A percentile compares a stretch with the other conserved stretches of the same genome.
phyloP scores from a whole-genome alignment of 805 yeast genomes.

The Barnettozyma populi region DNA sequence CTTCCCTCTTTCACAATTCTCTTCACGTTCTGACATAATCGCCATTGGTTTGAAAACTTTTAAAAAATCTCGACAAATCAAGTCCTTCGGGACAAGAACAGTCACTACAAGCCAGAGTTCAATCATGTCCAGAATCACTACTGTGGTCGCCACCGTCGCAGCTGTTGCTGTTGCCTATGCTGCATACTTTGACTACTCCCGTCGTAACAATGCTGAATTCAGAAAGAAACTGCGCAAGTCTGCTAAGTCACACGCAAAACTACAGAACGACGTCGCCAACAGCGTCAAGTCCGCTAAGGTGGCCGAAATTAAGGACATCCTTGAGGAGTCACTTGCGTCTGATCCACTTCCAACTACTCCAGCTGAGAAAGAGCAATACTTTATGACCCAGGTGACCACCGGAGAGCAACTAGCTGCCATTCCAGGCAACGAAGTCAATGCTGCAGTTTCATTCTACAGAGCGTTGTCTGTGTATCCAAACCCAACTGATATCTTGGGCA shows the following conservation, averaged over 20 bases:
- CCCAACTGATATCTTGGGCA: conserved; percentile 85
- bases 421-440: conserved; percentile 66
- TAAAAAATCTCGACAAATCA: conserved; percentile 2
- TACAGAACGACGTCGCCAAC: conserved; percentile 47
- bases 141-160: conserved; percentile 32
- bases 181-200: conserved; percentile 84
- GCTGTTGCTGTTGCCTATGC: conserved; percentile 67
- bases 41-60: not conserved
- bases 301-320: conserved; percentile 52
- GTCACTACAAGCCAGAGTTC: not conserved
- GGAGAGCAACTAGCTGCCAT: conserved; percentile 77
- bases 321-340: conserved; percentile 56
- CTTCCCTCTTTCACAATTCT: not conserved
- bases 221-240: conserved; percentile 67
- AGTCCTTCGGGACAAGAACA: not conserved
- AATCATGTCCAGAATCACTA: conserved; percentile 25
- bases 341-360: conserved; percentile 75
- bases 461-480: conserved; percentile 91
- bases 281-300: conserved; percentile 56
- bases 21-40: conserved; percentile 9
- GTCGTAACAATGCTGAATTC: conserved; percentile 79
- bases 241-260: conserved; percentile 55
- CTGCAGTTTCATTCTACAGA: conserved; percentile 89
- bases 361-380: conserved; percentile 66
- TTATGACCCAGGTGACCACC: conserved; percentile 73